Percentiles rank a stretch among this genome's conserved stretches.
Evolutionary conservation across 2,329 filamentous ascomycete genomes (phyloP).

Genomic region (Aspergillus aculeatus): DNA sequence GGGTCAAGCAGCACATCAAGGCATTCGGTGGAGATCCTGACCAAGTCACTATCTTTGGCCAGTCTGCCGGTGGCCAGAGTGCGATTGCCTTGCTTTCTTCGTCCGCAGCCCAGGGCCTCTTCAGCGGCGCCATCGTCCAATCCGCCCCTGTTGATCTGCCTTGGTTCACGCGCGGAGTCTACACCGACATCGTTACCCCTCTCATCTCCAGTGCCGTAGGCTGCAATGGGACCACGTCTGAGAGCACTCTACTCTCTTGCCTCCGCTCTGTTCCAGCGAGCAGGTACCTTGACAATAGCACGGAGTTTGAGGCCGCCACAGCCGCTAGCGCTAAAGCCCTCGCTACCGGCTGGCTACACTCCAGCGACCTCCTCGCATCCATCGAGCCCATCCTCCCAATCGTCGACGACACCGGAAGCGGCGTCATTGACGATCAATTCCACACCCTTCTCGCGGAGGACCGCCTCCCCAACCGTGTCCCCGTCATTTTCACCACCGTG

Average conservation of each 20-base stretch:
- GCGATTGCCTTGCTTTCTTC: slow-evolving; percentile 40
- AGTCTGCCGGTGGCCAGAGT: slow-evolving; percentile 50
- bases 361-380: slow-evolving; percentile 15
- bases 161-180: slow-evolving; percentile 27
- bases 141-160: slow-evolving; percentile 27
- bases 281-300: slow-evolving; percentile 23
- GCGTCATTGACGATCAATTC: slow-evolving; percentile 31
- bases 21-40: slow-evolving; percentile 31
- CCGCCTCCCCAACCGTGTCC: slow-evolving; percentile 26
- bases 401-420: slow-evolving; percentile 24
- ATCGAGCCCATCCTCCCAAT: slow-evolving; percentile 29
- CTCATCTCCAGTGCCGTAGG: slow-evolving; percentile 23
- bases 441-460: slow-evolving; percentile 20
- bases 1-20: slow-evolving; percentile 27
- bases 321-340: slow-evolving; percentile 9
- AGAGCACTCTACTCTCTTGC: slow-evolving; percentile 18
- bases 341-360: slow-evolving; percentile 19
- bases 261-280: slow-evolving; percentile 24
- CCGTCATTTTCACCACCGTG: slow-evolving; percentile 29
- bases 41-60: slow-evolving; percentile 37
- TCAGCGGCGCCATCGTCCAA: slow-evolving; percentile 29
- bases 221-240: slow-evolving; percentile 17
- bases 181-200: slow-evolving; percentile 21
- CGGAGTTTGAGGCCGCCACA: slow-evolving; percentile 14
- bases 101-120: slow-evolving; percentile 25